Base-by-base conservation (phyloP, 495 filamentous ascomycete genomes). In the Trichoderma virens region DNA sequence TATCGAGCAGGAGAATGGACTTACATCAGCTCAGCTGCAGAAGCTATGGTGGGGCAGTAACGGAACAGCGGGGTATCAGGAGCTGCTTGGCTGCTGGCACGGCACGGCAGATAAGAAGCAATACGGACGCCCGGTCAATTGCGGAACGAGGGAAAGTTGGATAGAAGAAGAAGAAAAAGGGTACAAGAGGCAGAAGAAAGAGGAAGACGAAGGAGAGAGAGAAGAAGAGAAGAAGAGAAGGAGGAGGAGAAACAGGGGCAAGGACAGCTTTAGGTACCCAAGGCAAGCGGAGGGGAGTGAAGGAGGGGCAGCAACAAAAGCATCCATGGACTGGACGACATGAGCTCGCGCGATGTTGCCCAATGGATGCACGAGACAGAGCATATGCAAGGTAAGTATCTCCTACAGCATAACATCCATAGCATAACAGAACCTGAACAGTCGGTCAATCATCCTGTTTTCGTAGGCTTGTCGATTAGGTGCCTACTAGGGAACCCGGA, bases 21-120 rank as follows among this genome's bases (percentile, higher is more conserved):
- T 56, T 56, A 62, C 60, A 62, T 43, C 60, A 62, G 60, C 34
- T 43, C 60, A 62, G 51, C 51, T 13, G 23, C 51, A 30, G 13
- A 30, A 56, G 51, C 51, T 56, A 56, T 56, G 51, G 51, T 27
- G 51, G 51, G 51, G 51, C 20, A 56, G 51, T 23, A 56, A 30
- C 51, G 51, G 23, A 56, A 56, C 51, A 56, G 51, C 25, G 51
- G 51, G 51, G 51, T 56, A 56, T 56, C 51, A 30, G 43, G 28
- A 56, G 51, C 51, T 56, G 23, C 25, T 23, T 20, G 25, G 23
- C 20, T 20, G n/a, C 45, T 20, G 45, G 20, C 45, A 16, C 45
- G 20, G n/a, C 45, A 51, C n/a, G 9, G n/a, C 38, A 9, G 43
- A 2, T 51, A n/a, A 3, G 16, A 25, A 18, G 38, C 38, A 11